Evolutionary conservation across 345 rosid species (phyloP).

Genomic region (Linum lewisii): DNA sequence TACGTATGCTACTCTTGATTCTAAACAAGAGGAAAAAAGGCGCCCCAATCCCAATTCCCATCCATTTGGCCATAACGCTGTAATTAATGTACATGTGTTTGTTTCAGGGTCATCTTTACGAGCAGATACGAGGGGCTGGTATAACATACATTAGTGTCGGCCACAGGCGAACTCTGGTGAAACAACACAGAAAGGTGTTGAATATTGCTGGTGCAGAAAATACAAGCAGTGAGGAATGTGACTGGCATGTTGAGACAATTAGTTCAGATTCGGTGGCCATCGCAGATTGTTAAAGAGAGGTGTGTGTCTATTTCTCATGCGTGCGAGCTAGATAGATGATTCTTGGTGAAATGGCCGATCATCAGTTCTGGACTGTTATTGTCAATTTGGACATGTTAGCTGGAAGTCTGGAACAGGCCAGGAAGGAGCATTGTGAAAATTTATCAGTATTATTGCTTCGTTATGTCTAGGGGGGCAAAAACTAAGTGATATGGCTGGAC

Average conservation of each 20-base stretch:
- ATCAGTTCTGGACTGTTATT: too few relatives aligned
- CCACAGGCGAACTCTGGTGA: constrained; percentile 59
- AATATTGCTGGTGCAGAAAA: constrained; percentile 44
- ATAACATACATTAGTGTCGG: constrained; percentile 82
- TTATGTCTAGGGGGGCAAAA: too few relatives aligned
- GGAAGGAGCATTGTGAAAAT: too few relatives aligned
- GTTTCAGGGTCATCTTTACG: constrained; percentile 53
- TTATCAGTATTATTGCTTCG: too few relatives aligned
- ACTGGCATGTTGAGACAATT: constrained; percentile 46
- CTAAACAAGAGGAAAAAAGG: neutral
- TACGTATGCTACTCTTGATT: constrained; percentile 15
- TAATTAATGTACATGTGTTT: neutral
- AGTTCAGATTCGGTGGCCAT: constrained; percentile 3
- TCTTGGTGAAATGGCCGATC: too few relatives aligned
- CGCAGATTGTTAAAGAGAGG: neutral
- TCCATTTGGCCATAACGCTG: neutral
- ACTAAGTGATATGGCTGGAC: too few relatives aligned
- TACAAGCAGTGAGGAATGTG: constrained; percentile 24
- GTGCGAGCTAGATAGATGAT: neutral
- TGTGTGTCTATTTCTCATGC: neutral
- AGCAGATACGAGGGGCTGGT: constrained; percentile 62
- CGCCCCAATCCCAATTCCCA: constrained; percentile 2
- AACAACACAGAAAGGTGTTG: constrained; percentile 45
- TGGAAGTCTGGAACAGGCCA: too few relatives aligned
- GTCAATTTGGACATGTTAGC: too few relatives aligned